Conservation (phyloP, 2,329 filamentous ascomycete species). For the Chrysosporium queenslandicum region DNA sequence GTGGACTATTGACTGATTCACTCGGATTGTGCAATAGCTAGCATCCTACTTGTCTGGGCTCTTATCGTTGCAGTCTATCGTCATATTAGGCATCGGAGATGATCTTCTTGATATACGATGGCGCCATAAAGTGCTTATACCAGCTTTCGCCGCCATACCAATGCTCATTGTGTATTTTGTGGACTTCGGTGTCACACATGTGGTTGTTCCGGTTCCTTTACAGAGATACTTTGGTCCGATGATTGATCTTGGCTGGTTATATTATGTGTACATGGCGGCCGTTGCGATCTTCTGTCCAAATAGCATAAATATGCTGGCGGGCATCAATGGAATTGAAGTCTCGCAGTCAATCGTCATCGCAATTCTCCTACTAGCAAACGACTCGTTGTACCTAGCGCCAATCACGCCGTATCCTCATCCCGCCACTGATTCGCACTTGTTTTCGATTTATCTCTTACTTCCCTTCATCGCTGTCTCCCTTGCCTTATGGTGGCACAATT, state of each 20-base stretch:
- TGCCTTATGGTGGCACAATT: conserved; percentile 82
- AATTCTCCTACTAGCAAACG: conserved; percentile 71
- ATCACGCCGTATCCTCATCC: conserved; percentile 77
- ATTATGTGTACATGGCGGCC: conserved; percentile 95
- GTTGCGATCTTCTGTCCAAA: conserved; percentile 97
- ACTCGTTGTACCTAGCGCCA: conserved; percentile 68
- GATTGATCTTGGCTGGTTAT: conserved; percentile 69
- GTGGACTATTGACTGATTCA: neutral
- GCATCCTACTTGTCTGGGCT: conserved; percentile 91
- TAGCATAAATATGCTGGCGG: conserved; percentile 98
- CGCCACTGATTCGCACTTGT: conserved; percentile 88
- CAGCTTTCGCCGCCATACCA: conserved; percentile 83
- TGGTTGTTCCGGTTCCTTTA: conserved; percentile 79
- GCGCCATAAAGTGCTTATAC: conserved; percentile 98
- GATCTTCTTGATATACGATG: conserved; percentile 97
- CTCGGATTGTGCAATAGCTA: conserved; percentile 46
- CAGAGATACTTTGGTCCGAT: conserved; percentile 76
- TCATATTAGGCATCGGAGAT: conserved; percentile 85
- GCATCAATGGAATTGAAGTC: conserved; percentile 98
- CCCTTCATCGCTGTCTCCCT: conserved; percentile 89
- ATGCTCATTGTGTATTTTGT: conserved; percentile 96
- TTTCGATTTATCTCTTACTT: conserved; percentile 87
- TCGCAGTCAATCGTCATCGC: conserved; percentile 88
- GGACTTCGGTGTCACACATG: conserved; percentile 92
- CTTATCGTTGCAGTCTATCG: conserved; percentile 80